phyloP scores from a whole-genome alignment of 2,329 filamentous ascomycete genomes.

The Cladosporium austrohemisphaericum region DNA sequence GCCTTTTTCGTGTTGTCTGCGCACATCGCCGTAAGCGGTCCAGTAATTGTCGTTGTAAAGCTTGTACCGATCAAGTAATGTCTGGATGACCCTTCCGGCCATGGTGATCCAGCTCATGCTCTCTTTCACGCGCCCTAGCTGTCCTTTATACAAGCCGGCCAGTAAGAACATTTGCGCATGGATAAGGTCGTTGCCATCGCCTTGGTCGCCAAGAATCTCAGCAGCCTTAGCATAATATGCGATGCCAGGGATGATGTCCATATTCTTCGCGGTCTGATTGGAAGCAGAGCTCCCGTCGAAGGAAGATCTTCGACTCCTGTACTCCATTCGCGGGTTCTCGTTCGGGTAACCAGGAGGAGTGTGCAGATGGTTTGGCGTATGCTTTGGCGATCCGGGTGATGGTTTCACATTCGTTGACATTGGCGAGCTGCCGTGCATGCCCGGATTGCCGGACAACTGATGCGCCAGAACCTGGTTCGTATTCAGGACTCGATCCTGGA shows the following conservation, averaged over 20 bases:
- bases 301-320: constrained; percentile 31
- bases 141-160: constrained; percentile 83
- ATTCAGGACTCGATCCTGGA: constrained; percentile 46
- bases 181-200: constrained; percentile 73
- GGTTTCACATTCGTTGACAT: constrained; percentile 31
- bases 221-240: constrained; percentile 85
- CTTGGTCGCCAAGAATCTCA: constrained; percentile 78
- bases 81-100: constrained; percentile 59
- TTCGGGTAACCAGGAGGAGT: constrained; percentile 24
- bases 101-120: constrained; percentile 70
- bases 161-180: constrained; percentile 83
- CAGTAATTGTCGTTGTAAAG: constrained; percentile 35
- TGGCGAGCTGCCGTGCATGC: constrained; percentile 27
- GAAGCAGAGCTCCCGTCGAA: constrained; percentile 26
- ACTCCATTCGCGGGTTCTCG: constrained; percentile 18
- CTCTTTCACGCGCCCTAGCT: constrained; percentile 80
- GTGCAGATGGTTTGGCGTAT: constrained; percentile 31
- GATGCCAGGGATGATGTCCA: constrained; percentile 83
- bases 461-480: constrained; percentile 36
- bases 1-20: constrained; percentile 28
- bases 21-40: constrained; percentile 33
- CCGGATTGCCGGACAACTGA: constrained; percentile 22
- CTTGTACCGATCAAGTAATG: constrained; percentile 70
- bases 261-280: constrained; percentile 29
- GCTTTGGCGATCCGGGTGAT: constrained; percentile 39